Evolutionary conservation across 768 basidiomycete genomes (phyloP).

Genomic region (Naganishia antarctica): DNA sequence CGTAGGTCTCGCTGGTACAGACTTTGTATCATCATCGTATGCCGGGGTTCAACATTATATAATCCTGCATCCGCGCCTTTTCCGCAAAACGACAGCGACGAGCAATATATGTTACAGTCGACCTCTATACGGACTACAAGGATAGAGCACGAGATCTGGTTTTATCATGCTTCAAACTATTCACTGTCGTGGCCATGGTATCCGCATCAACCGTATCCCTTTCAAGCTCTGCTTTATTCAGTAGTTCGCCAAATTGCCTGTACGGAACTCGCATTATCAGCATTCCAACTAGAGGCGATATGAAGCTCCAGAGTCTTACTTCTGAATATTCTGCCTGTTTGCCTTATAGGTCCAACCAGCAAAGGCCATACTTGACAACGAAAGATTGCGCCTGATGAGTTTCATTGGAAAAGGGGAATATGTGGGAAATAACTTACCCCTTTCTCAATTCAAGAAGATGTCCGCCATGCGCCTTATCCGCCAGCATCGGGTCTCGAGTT

Average conservation of each 20-base stretch:
- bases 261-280: too few relatives aligned
- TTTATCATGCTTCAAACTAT: not conserved
- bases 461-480: slow-evolving; percentile 76
- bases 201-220: too few relatives aligned
- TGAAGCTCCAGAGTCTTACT: slow-evolving; percentile 13
- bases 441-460: slow-evolving; percentile 86
- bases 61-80: slow-evolving; percentile 1
- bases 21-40: slow-evolving; percentile 8
- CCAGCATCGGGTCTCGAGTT: slow-evolving; percentile 82
- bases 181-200: too few relatives aligned
- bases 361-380: slow-evolving; percentile 42
- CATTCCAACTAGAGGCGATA: too few relatives aligned
- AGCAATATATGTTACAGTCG: not conserved
- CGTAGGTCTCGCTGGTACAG: not conserved
- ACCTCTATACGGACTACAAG: not conserved
- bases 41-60: not conserved
- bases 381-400: not conserved
- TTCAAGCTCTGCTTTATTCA: not conserved
- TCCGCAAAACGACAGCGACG: not conserved
- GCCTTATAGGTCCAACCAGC: slow-evolving; percentile 49
- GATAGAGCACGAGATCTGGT: not conserved
- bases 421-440: slow-evolving; percentile 45
- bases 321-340: slow-evolving; percentile 11
- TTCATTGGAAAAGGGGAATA: not conserved
- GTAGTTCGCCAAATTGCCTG: slow-evolving; percentile 7